A percentile compares a stretch with the other conserved stretches of the same genome.
phyloP scores from a whole-genome alignment of 495 filamentous ascomycete species.

The Xylaria sp. region DNA sequence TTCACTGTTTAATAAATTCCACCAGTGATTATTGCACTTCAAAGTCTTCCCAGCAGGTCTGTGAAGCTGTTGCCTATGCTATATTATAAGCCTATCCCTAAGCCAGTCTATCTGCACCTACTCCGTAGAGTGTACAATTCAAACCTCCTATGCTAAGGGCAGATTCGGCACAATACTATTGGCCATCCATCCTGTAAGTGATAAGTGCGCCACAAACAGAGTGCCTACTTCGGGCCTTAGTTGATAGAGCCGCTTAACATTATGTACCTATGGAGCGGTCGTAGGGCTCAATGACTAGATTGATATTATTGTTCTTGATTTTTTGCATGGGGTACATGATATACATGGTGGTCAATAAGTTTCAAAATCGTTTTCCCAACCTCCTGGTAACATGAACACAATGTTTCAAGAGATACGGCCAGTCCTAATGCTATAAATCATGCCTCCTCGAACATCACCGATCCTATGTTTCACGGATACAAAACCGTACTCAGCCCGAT shows the following conservation, averaged over 20 bases:
- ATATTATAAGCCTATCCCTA: too few relatives aligned
- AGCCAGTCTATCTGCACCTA: too few relatives aligned
- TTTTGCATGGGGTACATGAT: not conserved
- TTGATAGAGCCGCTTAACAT: not conserved
- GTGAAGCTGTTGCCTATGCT: not conserved
- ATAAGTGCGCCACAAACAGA: not conserved
- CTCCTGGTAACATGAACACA: not conserved
- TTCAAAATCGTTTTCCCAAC: not conserved
- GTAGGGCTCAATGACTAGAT: not conserved
- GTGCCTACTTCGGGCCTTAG: not conserved
- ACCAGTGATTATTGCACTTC: not conserved
- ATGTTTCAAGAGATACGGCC: not conserved
- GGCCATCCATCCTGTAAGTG: not conserved
- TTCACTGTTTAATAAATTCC: not conserved
- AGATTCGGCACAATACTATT: not conserved
- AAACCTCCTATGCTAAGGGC: not conserved
- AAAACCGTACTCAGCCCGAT: not conserved
- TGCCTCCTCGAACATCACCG: not conserved
- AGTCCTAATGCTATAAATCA: not conserved
- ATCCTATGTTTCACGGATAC: not conserved
- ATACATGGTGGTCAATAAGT: not conserved
- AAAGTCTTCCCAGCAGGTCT: not conserved
- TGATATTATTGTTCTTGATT: not conserved
- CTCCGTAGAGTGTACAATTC: too few relatives aligned
- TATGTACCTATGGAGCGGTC: not conserved